phyloP scores from a whole-genome alignment of 495 filamentous ascomycete species.

The Penicillium arizonense region DNA sequence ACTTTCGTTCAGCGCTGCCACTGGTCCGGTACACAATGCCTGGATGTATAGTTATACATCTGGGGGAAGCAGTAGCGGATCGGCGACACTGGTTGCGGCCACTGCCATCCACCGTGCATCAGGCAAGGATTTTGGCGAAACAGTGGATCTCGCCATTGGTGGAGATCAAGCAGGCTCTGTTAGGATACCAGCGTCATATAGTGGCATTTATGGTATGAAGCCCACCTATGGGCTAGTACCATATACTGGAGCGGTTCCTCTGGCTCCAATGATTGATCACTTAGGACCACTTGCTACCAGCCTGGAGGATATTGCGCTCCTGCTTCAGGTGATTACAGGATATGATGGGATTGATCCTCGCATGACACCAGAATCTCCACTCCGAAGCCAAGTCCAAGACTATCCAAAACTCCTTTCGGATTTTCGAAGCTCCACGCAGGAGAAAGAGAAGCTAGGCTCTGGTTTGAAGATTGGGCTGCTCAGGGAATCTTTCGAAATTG shows the following conservation, averaged over 20 bases:
- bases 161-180: slow-evolving; percentile 58
- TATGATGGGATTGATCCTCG: slow-evolving; percentile 54
- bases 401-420: slow-evolving; percentile 8
- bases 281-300: slow-evolving; percentile 48
- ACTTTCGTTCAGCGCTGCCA: slow-evolving; percentile 34
- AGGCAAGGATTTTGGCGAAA: slow-evolving; percentile 25
- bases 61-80: slow-evolving; percentile 55
- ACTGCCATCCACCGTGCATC: slow-evolving; percentile 32
- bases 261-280: slow-evolving; percentile 46
- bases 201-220: slow-evolving; percentile 42
- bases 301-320: slow-evolving; percentile 49
- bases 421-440: slow-evolving; percentile 30
- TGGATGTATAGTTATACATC: slow-evolving; percentile 36
- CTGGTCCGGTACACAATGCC: slow-evolving; percentile 47
- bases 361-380: slow-evolving; percentile 41
- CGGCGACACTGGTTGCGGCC: slow-evolving; percentile 46
- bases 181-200: slow-evolving; percentile 49
- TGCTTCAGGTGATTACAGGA: slow-evolving; percentile 52
- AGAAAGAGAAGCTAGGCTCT: slow-evolving; percentile 21
- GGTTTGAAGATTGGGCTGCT: slow-evolving; percentile 47
- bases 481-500: slow-evolving; percentile 41
- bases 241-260: slow-evolving; percentile 42
- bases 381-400: slow-evolving; percentile 31
- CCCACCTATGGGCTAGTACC: slow-evolving; percentile 52
- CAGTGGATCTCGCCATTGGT: slow-evolving; percentile 53